Evolutionary conservation across 2,329 filamentous ascomycete species (phyloP).

Genomic region (Neonectria neomacrospora): DNA sequence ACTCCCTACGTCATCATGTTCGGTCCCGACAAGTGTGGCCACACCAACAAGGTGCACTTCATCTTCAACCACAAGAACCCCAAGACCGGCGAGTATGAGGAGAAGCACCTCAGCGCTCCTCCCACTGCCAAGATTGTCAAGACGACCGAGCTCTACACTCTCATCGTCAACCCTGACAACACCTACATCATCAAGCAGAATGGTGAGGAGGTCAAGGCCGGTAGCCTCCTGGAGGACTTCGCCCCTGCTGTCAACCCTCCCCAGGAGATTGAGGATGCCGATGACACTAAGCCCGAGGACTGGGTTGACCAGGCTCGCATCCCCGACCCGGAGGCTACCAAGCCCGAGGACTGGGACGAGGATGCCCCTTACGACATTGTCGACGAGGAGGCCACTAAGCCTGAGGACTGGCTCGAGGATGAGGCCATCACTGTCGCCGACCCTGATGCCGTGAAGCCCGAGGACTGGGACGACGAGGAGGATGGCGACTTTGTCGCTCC

Average conservation of each 20-base stretch:
- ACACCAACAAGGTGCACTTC: slow-evolving; percentile 98
- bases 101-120: slow-evolving; percentile 93
- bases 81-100: slow-evolving; percentile 99
- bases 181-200: slow-evolving; percentile 93
- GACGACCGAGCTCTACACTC: slow-evolving; percentile 93
- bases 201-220: slow-evolving; percentile 87
- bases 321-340: slow-evolving; percentile 88
- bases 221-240: slow-evolving; percentile 95
- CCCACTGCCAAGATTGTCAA: slow-evolving; percentile 90
- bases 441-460: slow-evolving; percentile 95
- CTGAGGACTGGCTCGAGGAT: slow-evolving; percentile 94
- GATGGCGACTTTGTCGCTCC: slow-evolving; percentile 97
- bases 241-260: slow-evolving; percentile 90
- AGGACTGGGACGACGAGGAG: slow-evolving; percentile 99
- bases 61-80: slow-evolving; percentile 99
- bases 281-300: slow-evolving; percentile 92
- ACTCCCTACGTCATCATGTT: slow-evolving; percentile 99
- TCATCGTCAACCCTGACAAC: slow-evolving; percentile 97
- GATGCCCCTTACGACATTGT: slow-evolving; percentile 96
- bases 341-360: slow-evolving; percentile 99
- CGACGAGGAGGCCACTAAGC: slow-evolving; percentile 90
- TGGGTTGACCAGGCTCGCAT: slow-evolving; percentile 97
- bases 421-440: slow-evolving; percentile 87
- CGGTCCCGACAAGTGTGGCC: slow-evolving; percentile 98
- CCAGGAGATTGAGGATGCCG: slow-evolving; percentile 93